Conservation (phyloP, 768 basidiomycete species). For the Amanita molliuscula region DNA sequence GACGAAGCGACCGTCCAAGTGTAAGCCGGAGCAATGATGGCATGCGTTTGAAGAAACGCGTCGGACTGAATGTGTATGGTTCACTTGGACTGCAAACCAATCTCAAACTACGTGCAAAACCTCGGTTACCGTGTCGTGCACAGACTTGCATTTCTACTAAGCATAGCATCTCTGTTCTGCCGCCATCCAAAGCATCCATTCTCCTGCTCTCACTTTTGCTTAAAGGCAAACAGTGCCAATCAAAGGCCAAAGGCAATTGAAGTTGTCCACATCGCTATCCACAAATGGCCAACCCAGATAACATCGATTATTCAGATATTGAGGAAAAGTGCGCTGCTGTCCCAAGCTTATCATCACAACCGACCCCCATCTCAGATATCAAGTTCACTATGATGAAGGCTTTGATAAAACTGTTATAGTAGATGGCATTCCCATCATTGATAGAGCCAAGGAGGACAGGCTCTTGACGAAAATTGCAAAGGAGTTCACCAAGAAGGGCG, state of each 20-base stretch:
- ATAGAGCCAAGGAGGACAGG: conserved; percentile 74
- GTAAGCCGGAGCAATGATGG: conserved; percentile 8
- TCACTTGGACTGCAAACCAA: neutral
- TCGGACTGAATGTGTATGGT: neutral
- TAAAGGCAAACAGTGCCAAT: conserved; percentile 3
- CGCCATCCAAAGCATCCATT: too few species aligned
- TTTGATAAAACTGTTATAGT: conserved; percentile 90
- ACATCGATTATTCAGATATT: conserved; percentile 83
- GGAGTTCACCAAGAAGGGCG: conserved; percentile 76
- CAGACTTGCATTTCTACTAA: neutral
- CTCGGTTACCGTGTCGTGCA: neutral
- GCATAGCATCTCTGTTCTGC: neutral
- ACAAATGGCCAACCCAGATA: conserved; percentile 48
- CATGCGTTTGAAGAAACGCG: conserved; percentile 7
- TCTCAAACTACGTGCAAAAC: neutral
- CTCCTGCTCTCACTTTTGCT: neutral
- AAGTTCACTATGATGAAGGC: conserved; percentile 73
- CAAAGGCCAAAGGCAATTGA: neutral
- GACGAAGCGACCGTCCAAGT: conserved; percentile 1
- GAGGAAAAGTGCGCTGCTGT: conserved; percentile 59
- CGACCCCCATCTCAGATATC: conserved; percentile 46
- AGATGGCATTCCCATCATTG: conserved; percentile 87
- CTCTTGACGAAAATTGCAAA: conserved; percentile 75
- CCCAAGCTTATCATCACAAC: neutral
- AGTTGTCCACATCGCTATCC: neutral